phyloP scores from a whole-genome alignment of 208 protist species.

The Acanthamoeba castellanii region DNA sequence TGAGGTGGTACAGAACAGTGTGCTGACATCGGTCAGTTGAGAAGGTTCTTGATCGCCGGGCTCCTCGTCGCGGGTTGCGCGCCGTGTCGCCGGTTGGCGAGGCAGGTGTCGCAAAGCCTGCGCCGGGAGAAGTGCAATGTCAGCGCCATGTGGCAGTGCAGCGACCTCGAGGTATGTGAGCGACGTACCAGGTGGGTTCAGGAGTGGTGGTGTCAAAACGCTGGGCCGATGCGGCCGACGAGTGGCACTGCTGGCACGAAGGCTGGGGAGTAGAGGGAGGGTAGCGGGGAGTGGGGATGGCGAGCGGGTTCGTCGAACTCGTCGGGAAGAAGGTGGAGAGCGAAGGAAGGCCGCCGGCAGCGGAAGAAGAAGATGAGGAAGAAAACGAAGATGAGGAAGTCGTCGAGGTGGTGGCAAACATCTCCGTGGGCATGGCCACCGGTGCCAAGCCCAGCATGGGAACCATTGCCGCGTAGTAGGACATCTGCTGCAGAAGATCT shows the following conservation, averaged over 20 bases:
- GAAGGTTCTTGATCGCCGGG: constrained; percentile 7
- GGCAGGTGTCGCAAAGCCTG: neutral
- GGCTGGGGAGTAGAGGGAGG: no score
- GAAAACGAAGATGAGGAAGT: neutral
- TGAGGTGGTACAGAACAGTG: neutral
- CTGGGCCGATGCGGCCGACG: no score
- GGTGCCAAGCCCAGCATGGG: neutral
- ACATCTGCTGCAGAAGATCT: constrained; percentile 30
- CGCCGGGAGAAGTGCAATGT: no score
- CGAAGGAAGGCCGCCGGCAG: neutral
- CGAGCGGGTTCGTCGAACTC: neutral
- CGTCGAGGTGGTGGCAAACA: neutral
- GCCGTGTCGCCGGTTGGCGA: neutral
- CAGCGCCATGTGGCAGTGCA: no score
- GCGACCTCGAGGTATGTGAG: no score
- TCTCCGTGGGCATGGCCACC: neutral
- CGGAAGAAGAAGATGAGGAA: neutral
- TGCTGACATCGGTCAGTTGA: constrained; percentile 1
- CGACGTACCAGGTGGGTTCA: no score
- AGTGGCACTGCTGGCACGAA: no score
- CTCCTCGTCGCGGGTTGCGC: neutral
- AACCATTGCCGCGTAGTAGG: constrained; percentile 5
- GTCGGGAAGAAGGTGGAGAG: neutral
- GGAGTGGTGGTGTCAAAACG: no score
- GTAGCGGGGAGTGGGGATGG: neutral